phyloP scores from a whole-genome alignment of 2,329 filamentous ascomycete genomes.

The Metarhizium guizhouense region DNA sequence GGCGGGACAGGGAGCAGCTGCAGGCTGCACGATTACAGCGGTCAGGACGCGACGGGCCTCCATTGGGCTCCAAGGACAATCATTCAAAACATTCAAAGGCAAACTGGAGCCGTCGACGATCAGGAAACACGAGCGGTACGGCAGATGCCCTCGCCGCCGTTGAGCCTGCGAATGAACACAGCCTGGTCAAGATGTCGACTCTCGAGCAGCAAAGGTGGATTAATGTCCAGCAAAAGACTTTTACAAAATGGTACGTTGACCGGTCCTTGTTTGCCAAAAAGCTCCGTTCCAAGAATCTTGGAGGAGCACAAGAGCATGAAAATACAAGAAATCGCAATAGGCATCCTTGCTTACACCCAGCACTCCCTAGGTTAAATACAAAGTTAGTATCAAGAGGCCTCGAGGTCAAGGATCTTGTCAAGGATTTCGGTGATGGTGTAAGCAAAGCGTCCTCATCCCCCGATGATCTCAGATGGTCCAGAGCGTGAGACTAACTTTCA shows the following conservation, averaged over 20 bases:
- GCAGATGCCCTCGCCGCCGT: constrained; percentile 35
- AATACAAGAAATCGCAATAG: background rate
- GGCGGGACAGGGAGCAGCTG: constrained; percentile 39
- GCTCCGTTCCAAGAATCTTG: background rate
- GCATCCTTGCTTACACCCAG: background rate
- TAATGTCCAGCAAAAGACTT: constrained; percentile 94
- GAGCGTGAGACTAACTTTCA: constrained; percentile 9
- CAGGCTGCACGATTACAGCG: constrained; percentile 40
- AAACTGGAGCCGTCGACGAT: constrained; percentile 24
- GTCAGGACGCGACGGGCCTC: constrained; percentile 28
- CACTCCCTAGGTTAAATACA: constrained; percentile 70
- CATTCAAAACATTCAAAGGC: constrained; percentile 5
- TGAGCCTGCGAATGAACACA: constrained; percentile 40
- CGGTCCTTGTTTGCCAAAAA: background rate
- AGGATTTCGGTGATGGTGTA: constrained; percentile 89
- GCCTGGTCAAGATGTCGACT: constrained; percentile 51
- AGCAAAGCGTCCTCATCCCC: constrained; percentile 27
- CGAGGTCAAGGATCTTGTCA: constrained; percentile 77
- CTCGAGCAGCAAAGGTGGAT: constrained; percentile 60
- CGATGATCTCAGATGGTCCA: background rate
- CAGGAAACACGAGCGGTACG: constrained; percentile 19
- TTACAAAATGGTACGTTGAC: constrained; percentile 71
- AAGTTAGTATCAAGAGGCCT: constrained; percentile 75
- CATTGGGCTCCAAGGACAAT: constrained; percentile 8
- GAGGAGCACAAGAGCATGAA: too few relatives aligned